A percentile compares a stretch with the other conserved stretches of the same genome.
Evolutionary conservation across 2,329 filamentous ascomycete species (phyloP).

Genomic region (Chrysoporthe austroafricana): DNA sequence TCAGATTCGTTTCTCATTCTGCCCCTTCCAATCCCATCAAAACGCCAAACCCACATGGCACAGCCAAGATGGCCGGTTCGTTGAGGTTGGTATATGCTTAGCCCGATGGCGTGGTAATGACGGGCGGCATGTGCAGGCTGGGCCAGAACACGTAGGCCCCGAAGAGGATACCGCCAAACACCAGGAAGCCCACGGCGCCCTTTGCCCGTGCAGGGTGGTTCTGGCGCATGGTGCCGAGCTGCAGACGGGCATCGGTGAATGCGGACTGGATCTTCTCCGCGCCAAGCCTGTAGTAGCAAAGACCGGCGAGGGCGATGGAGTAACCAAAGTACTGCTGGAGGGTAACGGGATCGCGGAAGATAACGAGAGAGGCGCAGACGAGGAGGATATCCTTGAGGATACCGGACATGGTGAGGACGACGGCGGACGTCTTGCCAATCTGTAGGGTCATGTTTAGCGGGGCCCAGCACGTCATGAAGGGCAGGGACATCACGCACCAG

Average conservation of each 20-base stretch:
- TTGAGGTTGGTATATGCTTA: background rate
- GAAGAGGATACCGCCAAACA: conserved; percentile 24
- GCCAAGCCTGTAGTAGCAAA: conserved; percentile 36
- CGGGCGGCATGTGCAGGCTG: conserved; percentile 25
- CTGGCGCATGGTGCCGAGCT: conserved; percentile 25
- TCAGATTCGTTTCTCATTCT: background rate
- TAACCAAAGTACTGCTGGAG: conserved; percentile 72
- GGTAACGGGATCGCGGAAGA: conserved; percentile 69
- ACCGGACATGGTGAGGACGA: conserved; percentile 73
- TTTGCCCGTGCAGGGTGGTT: conserved; percentile 29
- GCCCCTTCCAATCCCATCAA: background rate
- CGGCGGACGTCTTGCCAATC: conserved; percentile 75
- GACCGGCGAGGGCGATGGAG: conserved; percentile 55
- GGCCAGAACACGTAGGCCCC: conserved; percentile 28
- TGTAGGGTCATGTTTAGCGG: conserved; percentile 16
- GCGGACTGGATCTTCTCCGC: conserved; percentile 29
- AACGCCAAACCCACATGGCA: conserved; percentile 19
- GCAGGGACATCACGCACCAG: conserved; percentile 57
- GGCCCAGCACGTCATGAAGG: background rate
- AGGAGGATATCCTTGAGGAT: conserved; percentile 76
- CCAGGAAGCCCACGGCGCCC: conserved; percentile 24
- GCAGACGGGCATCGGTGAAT: conserved; percentile 27
- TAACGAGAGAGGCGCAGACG: conserved; percentile 67
- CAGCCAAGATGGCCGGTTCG: conserved; percentile 1
- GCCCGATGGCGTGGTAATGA: conserved; percentile 20